Percentiles rank a stretch among this genome's conserved stretches.
These are phyloP conservation scores for Phytophthora pseudosyringae DNA, from an alignment of 352 stramenopile species.

Conservation along the genomic window DNA sequence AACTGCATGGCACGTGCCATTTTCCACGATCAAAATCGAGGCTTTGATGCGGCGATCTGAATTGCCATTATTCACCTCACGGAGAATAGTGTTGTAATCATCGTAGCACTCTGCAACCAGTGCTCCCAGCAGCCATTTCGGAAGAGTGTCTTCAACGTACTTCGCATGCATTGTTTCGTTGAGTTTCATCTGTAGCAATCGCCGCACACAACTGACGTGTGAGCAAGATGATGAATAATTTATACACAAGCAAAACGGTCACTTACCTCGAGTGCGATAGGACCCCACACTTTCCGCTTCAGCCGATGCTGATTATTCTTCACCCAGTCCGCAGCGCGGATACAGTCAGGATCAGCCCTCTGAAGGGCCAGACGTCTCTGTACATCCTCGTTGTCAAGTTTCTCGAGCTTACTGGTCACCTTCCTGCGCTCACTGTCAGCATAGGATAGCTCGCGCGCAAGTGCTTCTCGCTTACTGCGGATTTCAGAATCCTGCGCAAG, in stretches of 20 bases:
- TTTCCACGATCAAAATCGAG: slow-evolving; percentile 75
- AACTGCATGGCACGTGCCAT: slow-evolving; percentile 53
- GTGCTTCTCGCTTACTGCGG: slow-evolving; percentile 66
- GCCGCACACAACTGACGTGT: neutral
- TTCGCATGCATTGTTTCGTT: slow-evolving; percentile 82
- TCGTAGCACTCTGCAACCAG: slow-evolving; percentile 83
- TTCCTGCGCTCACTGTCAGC: slow-evolving; percentile 63
- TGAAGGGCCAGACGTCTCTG: slow-evolving; percentile 70
- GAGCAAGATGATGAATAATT: neutral
- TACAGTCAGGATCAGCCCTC: slow-evolving; percentile 68
- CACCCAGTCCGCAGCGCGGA: slow-evolving; percentile 81
- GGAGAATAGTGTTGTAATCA: slow-evolving; percentile 83
- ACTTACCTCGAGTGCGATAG: slow-evolving; percentile 74
- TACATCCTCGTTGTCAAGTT: slow-evolving; percentile 79
- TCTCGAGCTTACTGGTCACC: slow-evolving; percentile 58
- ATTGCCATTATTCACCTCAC: slow-evolving; percentile 60
- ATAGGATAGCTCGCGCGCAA: slow-evolving; percentile 50
- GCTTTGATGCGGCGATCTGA: slow-evolving; percentile 59
- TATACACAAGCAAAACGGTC: neutral
- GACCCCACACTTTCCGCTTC: slow-evolving; percentile 82
- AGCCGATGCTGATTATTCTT: slow-evolving; percentile 72
- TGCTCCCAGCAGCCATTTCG: slow-evolving; percentile 78
- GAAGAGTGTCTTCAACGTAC: slow-evolving; percentile 85
- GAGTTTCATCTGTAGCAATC: slow-evolving; percentile 68
- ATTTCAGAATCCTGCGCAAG: slow-evolving; percentile 70